Evolutionary conservation across 2,329 filamentous ascomycete genomes (phyloP).

Genomic region (Atkinsonella hypoxylon): DNA sequence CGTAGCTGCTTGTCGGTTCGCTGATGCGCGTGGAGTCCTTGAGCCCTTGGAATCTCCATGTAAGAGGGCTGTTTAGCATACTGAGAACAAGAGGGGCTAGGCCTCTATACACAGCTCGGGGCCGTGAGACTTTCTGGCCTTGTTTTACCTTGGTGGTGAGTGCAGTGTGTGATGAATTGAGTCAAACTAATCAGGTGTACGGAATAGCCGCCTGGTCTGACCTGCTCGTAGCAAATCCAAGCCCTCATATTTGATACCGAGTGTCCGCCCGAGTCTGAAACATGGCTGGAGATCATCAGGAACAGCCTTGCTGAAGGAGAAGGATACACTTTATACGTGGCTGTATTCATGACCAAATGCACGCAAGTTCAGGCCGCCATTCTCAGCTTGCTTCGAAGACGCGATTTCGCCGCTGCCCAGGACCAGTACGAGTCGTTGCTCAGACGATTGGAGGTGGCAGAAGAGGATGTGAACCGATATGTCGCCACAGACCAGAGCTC

Average conservation of each 20-base stretch:
- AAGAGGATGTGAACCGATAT: conserved; percentile 12
- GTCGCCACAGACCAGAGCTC: conserved; percentile 6
- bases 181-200: too few relatives aligned
- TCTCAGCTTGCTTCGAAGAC: conserved; percentile 16
- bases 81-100: conserved; percentile 21
- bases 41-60: conserved; percentile 27
- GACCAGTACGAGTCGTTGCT: conserved; percentile 16
- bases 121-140: conserved; percentile 25
- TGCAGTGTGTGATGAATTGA: too few relatives aligned
- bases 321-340: conserved; percentile 15
- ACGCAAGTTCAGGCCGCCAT: conserved; percentile 17
- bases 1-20: conserved; percentile 26
- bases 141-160: conserved; percentile 26
- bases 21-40: conserved; percentile 13
- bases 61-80: conserved; percentile 23
- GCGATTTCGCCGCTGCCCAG: too few relatives aligned
- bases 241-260: conserved; percentile 19
- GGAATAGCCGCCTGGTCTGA: too few relatives aligned
- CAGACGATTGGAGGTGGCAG: conserved; percentile 15
- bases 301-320: conserved; percentile 15
- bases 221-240: conserved; percentile 23
- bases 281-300: conserved; percentile 23
- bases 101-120: conserved; percentile 13
- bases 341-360: conserved; percentile 17
- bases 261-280: conserved; percentile 23